Evolutionary conservation across 2,329 filamentous ascomycete species (phyloP).

Genomic region (Trichoderma brevicompactum): DNA sequence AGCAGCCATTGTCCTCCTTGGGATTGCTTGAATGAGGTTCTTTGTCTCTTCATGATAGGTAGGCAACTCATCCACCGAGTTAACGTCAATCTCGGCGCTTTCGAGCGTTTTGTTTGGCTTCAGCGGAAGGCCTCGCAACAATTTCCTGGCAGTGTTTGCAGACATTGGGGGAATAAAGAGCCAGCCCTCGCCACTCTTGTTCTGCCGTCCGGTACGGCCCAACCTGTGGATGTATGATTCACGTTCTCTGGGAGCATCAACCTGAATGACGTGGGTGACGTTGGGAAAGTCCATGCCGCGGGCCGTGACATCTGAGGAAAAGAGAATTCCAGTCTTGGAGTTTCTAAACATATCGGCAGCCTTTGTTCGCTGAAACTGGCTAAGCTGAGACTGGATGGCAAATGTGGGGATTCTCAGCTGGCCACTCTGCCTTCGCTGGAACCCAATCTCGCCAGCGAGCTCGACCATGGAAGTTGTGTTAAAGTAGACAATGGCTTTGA

Average conservation of each 20-base stretch:
- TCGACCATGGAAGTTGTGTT: slow-evolving; percentile 76
- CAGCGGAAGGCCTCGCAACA: slow-evolving; percentile 65
- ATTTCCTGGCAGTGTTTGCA: slow-evolving; percentile 49
- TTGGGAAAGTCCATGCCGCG: slow-evolving; percentile 83
- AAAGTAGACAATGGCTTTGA: slow-evolving; percentile 97
- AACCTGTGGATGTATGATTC: slow-evolving; percentile 79
- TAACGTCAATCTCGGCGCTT: slow-evolving; percentile 57
- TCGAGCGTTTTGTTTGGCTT: slow-evolving; percentile 57
- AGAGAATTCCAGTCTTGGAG: slow-evolving; percentile 65
- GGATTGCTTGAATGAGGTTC: slow-evolving; percentile 49
- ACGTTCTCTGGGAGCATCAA: slow-evolving; percentile 65
- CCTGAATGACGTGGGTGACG: slow-evolving; percentile 78
- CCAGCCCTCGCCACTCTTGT: slow-evolving; percentile 73
- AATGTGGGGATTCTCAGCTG: slow-evolving; percentile 45
- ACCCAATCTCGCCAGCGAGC: slow-evolving; percentile 61
- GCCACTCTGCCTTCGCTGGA: slow-evolving; percentile 46
- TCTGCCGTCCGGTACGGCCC: slow-evolving; percentile 76
- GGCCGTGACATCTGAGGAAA: slow-evolving; percentile 80
- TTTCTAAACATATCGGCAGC: slow-evolving; percentile 74
- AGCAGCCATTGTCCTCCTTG: slow-evolving; percentile 39
- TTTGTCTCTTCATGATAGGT: slow-evolving; percentile 50
- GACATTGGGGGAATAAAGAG: slow-evolving; percentile 65
- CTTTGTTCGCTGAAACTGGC: slow-evolving; percentile 69
- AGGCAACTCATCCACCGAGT: slow-evolving; percentile 52
- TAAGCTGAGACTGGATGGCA: slow-evolving; percentile 80